Percentiles rank a stretch among this genome's conserved stretches.
phyloP scores from a whole-genome alignment of 257 asterid species.

The Scutellaria barbata region DNA sequence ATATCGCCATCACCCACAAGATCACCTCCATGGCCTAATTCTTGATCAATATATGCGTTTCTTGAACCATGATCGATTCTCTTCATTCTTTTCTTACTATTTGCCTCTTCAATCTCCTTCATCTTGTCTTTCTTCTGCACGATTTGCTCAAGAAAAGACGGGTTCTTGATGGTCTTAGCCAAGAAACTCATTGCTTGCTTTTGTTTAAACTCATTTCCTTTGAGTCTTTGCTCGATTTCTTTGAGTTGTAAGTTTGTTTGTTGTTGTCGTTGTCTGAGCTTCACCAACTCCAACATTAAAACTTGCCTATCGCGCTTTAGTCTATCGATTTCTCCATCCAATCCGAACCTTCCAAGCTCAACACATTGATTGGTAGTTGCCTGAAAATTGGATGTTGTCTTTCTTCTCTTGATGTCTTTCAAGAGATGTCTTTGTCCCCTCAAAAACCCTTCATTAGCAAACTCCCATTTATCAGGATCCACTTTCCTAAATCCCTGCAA shows the following conservation, averaged over 20 bases:
- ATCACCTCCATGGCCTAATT: conserved; percentile 14
- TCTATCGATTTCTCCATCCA: conserved; percentile 61
- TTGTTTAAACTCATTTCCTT: conserved; percentile 61
- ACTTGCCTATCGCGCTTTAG: conserved; percentile 65
- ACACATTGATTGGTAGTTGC: conserved; percentile 46
- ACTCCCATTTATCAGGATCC: conserved; percentile 58
- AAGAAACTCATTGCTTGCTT: conserved; percentile 65
- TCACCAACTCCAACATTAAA: conserved; percentile 61
- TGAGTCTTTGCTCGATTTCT: conserved; percentile 58
- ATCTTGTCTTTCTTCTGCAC: conserved; percentile 51
- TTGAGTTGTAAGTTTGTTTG: conserved; percentile 46
- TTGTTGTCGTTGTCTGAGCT: conserved; percentile 75
- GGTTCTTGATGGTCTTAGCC: conserved; percentile 64
- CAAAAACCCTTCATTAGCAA: conserved; percentile 53
- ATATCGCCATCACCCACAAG: conserved; percentile 11
- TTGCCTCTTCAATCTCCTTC: conserved; percentile 52
- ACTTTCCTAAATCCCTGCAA: conserved; percentile 52
- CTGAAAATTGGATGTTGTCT: conserved; percentile 37
- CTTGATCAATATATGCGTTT: background rate
- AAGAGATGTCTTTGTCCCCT: conserved; percentile 50
- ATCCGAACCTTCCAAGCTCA: conserved; percentile 70
- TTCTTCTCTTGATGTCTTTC: conserved; percentile 49
- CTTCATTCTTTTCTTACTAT: conserved; percentile 46
- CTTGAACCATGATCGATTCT: conserved; percentile 45
- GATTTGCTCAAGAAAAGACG: conserved; percentile 52